Evolutionary conservation across 169 alveolate species (phyloP).

Genomic region (Plasmodium berghei): DNA sequence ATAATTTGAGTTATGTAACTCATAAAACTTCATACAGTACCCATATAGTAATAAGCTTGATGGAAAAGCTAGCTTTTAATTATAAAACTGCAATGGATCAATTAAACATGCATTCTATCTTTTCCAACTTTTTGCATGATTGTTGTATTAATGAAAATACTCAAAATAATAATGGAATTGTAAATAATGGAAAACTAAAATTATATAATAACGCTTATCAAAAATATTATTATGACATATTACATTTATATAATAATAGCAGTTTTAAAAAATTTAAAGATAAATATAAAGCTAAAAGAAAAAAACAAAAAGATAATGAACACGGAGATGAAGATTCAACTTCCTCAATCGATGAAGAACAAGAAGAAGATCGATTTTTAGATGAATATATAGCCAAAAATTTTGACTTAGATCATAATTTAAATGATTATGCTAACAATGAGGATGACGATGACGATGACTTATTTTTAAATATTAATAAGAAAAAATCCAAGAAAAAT

Average conservation of each 20-base stretch:
- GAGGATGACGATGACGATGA: neutral
- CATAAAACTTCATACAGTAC: constrained; percentile 17
- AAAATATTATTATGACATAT: constrained; percentile 63
- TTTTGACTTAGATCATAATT: constrained; percentile 46
- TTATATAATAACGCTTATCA: constrained; percentile 45
- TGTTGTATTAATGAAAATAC: constrained; percentile 26
- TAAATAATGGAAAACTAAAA: constrained; percentile 10
- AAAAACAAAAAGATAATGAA: constrained; percentile 10
- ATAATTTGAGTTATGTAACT: neutral
- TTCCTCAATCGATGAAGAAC: constrained; percentile 42
- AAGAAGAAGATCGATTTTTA: constrained; percentile 58
- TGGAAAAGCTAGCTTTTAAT: constrained; percentile 36
- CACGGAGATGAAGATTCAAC: constrained; percentile 8
- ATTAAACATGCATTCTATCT: constrained; percentile 16
- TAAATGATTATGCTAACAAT: constrained; percentile 8
- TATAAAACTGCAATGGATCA: constrained; percentile 47
- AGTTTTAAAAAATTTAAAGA: constrained; percentile 71
- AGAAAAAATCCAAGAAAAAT: constrained; percentile 21
- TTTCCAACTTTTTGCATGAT: constrained; percentile 56
- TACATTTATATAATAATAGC: constrained; percentile 35
- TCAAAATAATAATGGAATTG: neutral
- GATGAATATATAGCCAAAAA: constrained; percentile 51
- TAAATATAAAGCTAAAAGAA: constrained; percentile 33
- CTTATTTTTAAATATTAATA: neutral
- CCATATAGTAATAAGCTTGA: constrained; percentile 23